Evolutionary conservation across 192 early-diverging fungal species (phyloP), one percentile per base, ranked within the genome.

Genomic region (Backusella mclennaniae): DNA sequence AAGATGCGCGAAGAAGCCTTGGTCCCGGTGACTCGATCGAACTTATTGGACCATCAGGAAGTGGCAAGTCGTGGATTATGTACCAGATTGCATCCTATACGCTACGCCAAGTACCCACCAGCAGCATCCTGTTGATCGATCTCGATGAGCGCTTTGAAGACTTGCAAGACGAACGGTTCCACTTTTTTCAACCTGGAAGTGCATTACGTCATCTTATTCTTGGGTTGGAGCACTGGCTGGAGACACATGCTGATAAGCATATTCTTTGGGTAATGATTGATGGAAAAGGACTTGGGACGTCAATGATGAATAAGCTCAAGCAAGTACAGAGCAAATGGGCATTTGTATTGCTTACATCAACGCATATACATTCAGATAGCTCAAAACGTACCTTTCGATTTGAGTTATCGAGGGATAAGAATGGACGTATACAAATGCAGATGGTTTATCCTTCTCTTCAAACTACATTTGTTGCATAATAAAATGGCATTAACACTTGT

Each of bases 321-420:
- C 26, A 23, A 63, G 56, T 63, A 1, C 56, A 63, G 26, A 23
- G 56, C 26, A 63, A 63, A 29, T 63, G 56, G 56, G 56, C 56
- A 63, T 63, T 63, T 63, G 56, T 63, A 0, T 63, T 63, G 26
- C 56, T 63, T 63, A 63, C 56, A 63, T 63, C 56, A 29, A 63
- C 56, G 26, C 26, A 12, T 29, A 23, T 63, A 29, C 56, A 23
- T 26, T 63, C 56, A 0, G 56, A 63, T 63, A 29, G 12, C 0
- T 11, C 56, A 63, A 63, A 63, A 29, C 56, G 56, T 29, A 26
- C 23, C 12, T 63, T 63, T 29, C 66, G 73, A 74, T 74, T 29
- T 29, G 56, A 63, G 14, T 14, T 63, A 23, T 63, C 56, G 2
- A 63, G 12, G 23, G 56, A 63, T 29, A 63, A 63, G 4, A 63